phyloP scores from a whole-genome alignment of 192 early-diverging fungal species.

The Backusella westeae region DNA sequence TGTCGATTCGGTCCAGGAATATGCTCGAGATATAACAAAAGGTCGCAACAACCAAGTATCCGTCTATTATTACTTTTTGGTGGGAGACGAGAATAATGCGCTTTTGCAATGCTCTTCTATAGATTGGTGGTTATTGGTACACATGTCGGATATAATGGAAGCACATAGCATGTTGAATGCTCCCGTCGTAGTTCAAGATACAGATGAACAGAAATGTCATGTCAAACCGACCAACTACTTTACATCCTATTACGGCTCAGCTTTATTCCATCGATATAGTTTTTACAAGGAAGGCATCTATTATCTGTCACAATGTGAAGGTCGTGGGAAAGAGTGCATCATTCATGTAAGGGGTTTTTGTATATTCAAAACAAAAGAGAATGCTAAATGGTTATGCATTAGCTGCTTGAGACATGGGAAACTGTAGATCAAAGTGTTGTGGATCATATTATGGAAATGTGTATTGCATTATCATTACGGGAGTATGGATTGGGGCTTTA shows the following conservation, averaged over 20 bases:
- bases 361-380: background rate
- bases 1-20: background rate
- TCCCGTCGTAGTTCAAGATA: background rate
- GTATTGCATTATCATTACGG: background rate
- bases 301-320: background rate
- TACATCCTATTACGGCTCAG: background rate
- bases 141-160: background rate
- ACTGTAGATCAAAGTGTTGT: background rate
- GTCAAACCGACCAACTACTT: background rate
- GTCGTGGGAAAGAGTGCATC: background rate
- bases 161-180: background rate
- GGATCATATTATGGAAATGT: background rate
- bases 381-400: background rate
- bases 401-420: background rate
- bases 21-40: background rate
- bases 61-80: background rate
- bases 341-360: background rate
- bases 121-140: slow-evolving; percentile 10
- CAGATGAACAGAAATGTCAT: background rate
- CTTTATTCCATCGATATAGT: background rate
- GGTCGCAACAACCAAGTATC: background rate
- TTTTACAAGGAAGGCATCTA: background rate
- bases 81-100: background rate
- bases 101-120: background rate
- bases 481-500: background rate